These are phyloP conservation scores for Colletotrichum sojae DNA, from an alignment of 2,329 filamentous ascomycete species.

Conservation along the genomic window DNA sequence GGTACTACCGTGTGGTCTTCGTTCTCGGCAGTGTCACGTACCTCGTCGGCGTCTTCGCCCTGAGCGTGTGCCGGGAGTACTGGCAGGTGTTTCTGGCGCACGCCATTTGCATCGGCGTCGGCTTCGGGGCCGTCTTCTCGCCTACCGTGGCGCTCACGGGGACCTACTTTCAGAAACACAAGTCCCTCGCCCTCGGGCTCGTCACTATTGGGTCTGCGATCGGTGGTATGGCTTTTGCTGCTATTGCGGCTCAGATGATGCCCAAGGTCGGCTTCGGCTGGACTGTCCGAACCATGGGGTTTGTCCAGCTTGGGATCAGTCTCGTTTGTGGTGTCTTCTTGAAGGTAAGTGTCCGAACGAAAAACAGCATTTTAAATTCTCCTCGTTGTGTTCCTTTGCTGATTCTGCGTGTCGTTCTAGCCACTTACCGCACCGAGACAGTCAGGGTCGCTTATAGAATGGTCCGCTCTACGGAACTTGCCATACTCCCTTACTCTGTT, in stretches of 20 bases:
- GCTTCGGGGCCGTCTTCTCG: neutral
- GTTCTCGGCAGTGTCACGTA: neutral
- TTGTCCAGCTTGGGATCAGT: neutral
- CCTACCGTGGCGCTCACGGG: neutral
- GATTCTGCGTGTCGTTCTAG: neutral
- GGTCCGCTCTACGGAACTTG: neutral
- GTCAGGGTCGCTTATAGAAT: neutral
- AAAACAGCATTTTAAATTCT: too few species aligned
- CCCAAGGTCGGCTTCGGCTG: neutral
- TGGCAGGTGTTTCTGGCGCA: neutral
- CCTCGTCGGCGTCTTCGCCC: neutral
- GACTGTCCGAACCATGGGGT: neutral
- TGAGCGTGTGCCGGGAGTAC: neutral
- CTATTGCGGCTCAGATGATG: neutral
- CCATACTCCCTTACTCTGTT: neutral
- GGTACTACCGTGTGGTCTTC: neutral
- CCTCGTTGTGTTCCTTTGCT: too few species aligned
- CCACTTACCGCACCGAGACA: neutral
- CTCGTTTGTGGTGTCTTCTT: neutral
- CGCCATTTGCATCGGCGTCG: neutral
- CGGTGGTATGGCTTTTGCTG: neutral
- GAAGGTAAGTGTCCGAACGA: neutral
- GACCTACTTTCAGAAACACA: neutral
- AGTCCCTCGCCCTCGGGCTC: neutral
- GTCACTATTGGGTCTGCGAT: neutral